Evolutionary conservation across 495 filamentous ascomycete genomes (phyloP).

Genomic region (Neurospora sp.): DNA sequence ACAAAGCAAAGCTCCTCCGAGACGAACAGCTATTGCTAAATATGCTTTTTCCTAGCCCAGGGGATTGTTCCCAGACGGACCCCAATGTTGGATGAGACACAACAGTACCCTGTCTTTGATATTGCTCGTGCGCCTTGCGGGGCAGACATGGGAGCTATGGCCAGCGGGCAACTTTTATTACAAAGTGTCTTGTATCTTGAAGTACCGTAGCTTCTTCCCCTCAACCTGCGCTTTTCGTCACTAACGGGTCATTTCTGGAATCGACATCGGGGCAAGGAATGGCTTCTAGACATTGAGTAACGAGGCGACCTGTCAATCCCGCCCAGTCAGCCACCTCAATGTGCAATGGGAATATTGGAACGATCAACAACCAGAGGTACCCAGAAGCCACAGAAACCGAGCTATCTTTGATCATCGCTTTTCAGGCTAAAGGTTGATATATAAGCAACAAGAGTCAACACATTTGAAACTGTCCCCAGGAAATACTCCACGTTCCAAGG

Average conservation of each 20-base stretch:
- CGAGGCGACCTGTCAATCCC: neutral
- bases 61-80: neutral
- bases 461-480: neutral
- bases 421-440: neutral
- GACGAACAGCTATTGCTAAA: neutral
- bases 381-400: neutral
- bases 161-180: neutral
- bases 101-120: neutral
- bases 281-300: neutral
- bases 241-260: neutral
- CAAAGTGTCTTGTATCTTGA: neutral
- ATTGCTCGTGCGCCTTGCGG: neutral
- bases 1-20: neutral
- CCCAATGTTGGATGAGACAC: neutral
- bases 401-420: neutral
- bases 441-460: neutral
- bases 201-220: neutral
- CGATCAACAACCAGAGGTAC: neutral
- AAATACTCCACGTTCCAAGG: neutral
- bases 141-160: neutral
- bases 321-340: neutral
- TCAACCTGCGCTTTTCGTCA: neutral
- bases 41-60: neutral
- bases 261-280: neutral
- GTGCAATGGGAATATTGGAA: neutral